Evolutionary conservation across 2,329 filamentous ascomycete species (phyloP), one percentile per base, ranked within the genome.

Genomic region (Aspergillus fumigatus): DNA sequence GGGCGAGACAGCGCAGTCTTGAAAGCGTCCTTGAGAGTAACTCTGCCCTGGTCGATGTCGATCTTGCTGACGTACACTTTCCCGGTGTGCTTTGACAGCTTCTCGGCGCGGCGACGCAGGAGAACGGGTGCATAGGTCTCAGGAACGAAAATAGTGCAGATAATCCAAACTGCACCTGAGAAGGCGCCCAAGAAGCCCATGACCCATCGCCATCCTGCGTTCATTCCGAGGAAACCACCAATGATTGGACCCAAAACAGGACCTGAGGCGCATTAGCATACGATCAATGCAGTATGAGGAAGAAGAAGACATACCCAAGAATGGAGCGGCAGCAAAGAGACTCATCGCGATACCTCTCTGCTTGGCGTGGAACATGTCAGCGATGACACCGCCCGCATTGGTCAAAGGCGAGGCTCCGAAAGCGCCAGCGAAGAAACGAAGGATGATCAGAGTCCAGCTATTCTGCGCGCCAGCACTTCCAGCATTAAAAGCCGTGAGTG

Each of bases 171-270:
- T 10, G 79, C 72, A 9, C 84, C 84, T 2, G 83, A 85, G 68
- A 89, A 86, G 58, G 85, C 83, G 51, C 82, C 79, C 66, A 85
- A 79, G 50, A 88, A 71, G 1, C 84, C 85, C 69, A 83, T 78
- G 23, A 89, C 82, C 88, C 87, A 89, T 64, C 85, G 77, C 88
- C 88, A 89, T 17, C 86, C 86, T 14, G 79, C 80, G 2, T 80
- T 77, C 68, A 85, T 79, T 9, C 84, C 84, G 1, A 89, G 74
- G 69, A 89, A 90, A 2, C 86, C 86, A 59, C 85, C 85, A 6
- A 82, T 81, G 48, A 89, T 84, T 1, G 88, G 88, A 0, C 87
- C 85, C 67, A 75, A 83, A 54, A 73, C 82, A 0, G 87, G 85
- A 1, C 87, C 62, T 1, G 48, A 2, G 35, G 19, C 25, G n/a